Evolutionary conservation across 768 basidiomycete species (phyloP), one percentile per base, ranked within the genome.

Genomic region (Kwoniella shandongensis): DNA sequence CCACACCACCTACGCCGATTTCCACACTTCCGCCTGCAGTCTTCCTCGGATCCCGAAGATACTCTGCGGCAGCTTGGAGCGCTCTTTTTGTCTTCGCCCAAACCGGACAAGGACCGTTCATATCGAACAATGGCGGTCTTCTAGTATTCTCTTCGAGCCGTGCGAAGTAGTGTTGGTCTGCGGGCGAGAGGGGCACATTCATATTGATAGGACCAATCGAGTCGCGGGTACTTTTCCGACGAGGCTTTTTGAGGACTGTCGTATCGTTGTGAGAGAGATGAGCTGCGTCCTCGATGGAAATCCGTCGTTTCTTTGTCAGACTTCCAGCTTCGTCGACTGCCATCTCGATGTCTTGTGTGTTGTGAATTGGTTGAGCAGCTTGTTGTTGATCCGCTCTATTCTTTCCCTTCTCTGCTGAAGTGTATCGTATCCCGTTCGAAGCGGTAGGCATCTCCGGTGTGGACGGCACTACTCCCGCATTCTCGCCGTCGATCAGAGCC

Each of bases 1-100:
- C 74, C n/a, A 73, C 26, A 0, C 74, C 73, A 1, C 63, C 70
- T 7, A 27, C 54, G 15, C 66, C 70, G 25, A 72, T 61, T 38
- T 70, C 63, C 12, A 76, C 67, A 44, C 65, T 65, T 0, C 57
- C 72, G 15, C 74, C 74, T 10, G 41, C 47, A 4, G 67, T 71
- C 35, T 41, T 54, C 11, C 32, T 56, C 23, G 72, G 72, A 47
- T 67, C 45, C 25, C 63, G 49, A 20, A 72, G 53, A 42, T 74
- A 72, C 49, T 70, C 72, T 32, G 57, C 39, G 4, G 59, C 65
- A 11, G 38, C 30, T n/a, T 59, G 54, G 13, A 76, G 51, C 17
- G 58, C 65, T 26, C 57, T 22, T 38, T 65, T 51, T 4, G 59
- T 72, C 17, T 61, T 51, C 1, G 70, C 66, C 74, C 74, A 76